Conservation (phyloP, 2,329 filamentous ascomycete species). For the Clarireedia homoeocarpa region DNA sequence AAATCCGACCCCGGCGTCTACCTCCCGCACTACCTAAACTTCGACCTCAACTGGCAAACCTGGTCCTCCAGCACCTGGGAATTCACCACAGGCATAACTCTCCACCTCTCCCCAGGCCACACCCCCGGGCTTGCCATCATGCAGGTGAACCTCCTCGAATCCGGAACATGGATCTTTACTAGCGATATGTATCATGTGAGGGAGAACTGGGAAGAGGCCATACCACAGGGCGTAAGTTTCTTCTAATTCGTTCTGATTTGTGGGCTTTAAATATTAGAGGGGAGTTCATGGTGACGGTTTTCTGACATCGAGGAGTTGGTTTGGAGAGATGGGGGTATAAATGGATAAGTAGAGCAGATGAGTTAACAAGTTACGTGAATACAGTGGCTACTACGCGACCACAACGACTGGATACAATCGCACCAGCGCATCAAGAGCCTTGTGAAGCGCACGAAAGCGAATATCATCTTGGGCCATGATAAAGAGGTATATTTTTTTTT, state of each 20-base stretch:
- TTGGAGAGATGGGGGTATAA: too few species aligned
- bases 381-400: conserved; percentile 30
- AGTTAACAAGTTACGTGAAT: not conserved
- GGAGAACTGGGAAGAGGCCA: conserved; percentile 32
- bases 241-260: not conserved
- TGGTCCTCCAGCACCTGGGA: conserved; percentile 29
- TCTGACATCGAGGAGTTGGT: not conserved
- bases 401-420: conserved; percentile 32
- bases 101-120: conserved; percentile 9
- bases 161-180: conserved; percentile 34
- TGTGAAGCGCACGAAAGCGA: conserved; percentile 17
- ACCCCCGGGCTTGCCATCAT: conserved; percentile 13
- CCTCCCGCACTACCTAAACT: conserved; percentile 28
- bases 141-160: conserved; percentile 12
- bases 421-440: conserved; percentile 30
- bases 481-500: conserved; percentile 13
- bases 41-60: conserved; percentile 33
- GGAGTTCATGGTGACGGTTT: not conserved
- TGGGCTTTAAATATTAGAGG: not conserved
- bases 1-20: conserved; percentile 32
- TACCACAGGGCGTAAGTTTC: conserved; percentile 27
- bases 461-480: conserved; percentile 12
- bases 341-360: not conserved
- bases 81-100: conserved; percentile 30
- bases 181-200: conserved; percentile 34